These are phyloP conservation scores for Wickerhamomyces sp. DNA, from an alignment of 1,139 yeast species.

Conservation along the genomic window DNA sequence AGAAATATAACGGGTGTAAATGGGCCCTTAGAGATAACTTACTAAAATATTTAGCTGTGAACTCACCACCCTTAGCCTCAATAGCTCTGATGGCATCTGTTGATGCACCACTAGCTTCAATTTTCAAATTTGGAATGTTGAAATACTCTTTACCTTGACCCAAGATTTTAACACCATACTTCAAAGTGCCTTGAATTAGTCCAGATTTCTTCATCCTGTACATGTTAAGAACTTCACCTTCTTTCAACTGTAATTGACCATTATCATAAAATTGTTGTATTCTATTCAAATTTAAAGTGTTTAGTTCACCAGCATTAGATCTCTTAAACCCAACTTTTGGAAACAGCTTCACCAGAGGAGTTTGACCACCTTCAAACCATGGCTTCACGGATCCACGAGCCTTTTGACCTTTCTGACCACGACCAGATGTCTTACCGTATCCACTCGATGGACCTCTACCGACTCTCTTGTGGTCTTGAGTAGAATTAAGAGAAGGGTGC, in stretches of 20 bases:
- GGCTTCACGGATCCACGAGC: slow-evolving; percentile 88
- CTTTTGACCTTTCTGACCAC: slow-evolving; percentile 99
- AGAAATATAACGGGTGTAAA: slow-evolving; percentile 66
- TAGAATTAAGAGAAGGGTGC: slow-evolving; percentile 33
- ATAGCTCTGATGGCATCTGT: slow-evolving; percentile 66
- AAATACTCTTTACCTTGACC: slow-evolving; percentile 60
- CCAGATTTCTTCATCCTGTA: slow-evolving; percentile 65
- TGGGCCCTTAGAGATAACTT: slow-evolving; percentile 67
- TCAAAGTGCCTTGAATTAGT: slow-evolving; percentile 62
- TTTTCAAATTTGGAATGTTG: slow-evolving; percentile 51
- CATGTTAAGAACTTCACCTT: slow-evolving; percentile 61
- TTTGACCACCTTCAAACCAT: slow-evolving; percentile 99
- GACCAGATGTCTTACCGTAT: slow-evolving; percentile 87
- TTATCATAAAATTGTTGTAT: slow-evolving; percentile 60
- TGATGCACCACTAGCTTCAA: slow-evolving; percentile 84
- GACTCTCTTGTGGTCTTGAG: slow-evolving; percentile 55
- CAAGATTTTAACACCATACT: slow-evolving; percentile 79
- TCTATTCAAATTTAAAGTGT: slow-evolving; percentile 51
- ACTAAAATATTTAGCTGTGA: slow-evolving; percentile 70
- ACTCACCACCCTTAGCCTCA: slow-evolving; percentile 68
- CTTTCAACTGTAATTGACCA: slow-evolving; percentile 57
- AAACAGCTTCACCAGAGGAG: slow-evolving; percentile 83
- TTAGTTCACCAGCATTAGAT: slow-evolving; percentile 40
- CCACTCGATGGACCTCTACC: slow-evolving; percentile 99
- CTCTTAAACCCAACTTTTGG: slow-evolving; percentile 88